Evolutionary conservation across 139 green algal species (phyloP).

Genomic region (Chlorella sp.): DNA sequence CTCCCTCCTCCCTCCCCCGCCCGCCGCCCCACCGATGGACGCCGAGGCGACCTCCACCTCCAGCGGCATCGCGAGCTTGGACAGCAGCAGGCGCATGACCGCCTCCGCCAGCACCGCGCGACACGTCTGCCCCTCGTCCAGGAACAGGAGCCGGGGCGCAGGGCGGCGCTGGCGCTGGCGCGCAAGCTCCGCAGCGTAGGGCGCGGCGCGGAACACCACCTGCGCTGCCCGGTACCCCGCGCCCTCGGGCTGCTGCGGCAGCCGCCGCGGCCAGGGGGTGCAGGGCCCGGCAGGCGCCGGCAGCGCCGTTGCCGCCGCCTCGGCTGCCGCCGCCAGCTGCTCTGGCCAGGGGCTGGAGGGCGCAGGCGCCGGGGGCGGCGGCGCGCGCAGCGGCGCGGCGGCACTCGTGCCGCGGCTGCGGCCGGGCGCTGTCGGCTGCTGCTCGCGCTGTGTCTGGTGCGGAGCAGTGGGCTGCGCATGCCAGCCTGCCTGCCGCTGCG

Average conservation of each 20-base stretch:
- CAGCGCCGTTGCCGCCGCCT: background rate
- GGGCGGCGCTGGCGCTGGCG: constrained; percentile 11
- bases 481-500: background rate
- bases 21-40: constrained; percentile 34
- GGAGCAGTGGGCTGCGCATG: background rate
- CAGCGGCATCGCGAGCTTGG: constrained; percentile 17
- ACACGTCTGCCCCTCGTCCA: constrained; percentile 48
- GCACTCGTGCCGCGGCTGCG: background rate
- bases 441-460: too few relatives aligned
- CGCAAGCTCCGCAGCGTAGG: constrained; percentile 30
- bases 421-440: background rate
- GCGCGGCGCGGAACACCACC: constrained; percentile 35
- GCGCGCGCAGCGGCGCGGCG: too few relatives aligned
- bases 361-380: background rate
- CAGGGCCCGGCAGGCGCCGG: background rate
- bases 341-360: background rate
- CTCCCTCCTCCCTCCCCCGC: too few relatives aligned
- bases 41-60: constrained; percentile 35
- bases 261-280: background rate
- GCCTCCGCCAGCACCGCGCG: constrained; percentile 45
- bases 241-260: background rate
- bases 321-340: background rate
- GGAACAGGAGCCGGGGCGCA: constrained; percentile 39
- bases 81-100: constrained; percentile 32
- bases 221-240: background rate